Percentiles rank a stretch among this genome's conserved stretches.
phyloP scores from a whole-genome alignment of 495 filamentous ascomycete genomes.

The Trichoderma asperelloides region DNA sequence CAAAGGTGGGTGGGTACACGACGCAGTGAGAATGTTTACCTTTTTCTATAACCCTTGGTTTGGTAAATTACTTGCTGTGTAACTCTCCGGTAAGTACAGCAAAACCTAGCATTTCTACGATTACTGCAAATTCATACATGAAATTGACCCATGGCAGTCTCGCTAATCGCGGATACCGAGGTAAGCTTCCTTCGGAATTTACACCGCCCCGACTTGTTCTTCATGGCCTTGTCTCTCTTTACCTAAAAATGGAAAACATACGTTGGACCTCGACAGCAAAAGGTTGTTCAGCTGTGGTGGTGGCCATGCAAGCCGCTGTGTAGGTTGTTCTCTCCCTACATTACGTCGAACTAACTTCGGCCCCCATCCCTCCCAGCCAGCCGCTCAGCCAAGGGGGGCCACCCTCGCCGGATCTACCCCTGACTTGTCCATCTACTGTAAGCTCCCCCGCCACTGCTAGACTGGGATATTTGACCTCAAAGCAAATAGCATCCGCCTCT shows the following conservation, averaged over 20 bases:
- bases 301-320: neutral
- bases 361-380: neutral
- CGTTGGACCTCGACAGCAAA: neutral
- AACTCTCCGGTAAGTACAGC: neutral
- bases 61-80: neutral
- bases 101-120: neutral
- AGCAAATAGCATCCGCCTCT: neutral
- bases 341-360: neutral
- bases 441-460: neutral
- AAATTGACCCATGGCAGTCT: neutral
- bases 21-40: neutral
- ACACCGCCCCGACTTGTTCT: neutral
- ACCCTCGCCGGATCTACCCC: neutral
- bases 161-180: no score
- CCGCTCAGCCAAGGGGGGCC: neutral
- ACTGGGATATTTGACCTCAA: neutral
- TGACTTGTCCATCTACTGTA: neutral
- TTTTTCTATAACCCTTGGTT: neutral
- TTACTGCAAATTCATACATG: neutral
- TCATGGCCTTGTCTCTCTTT: neutral
- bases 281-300: neutral
- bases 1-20: neutral
- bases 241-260: neutral
- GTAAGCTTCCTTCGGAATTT: neutral
- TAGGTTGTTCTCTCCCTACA: neutral